phyloP scores from a whole-genome alignment of 2,329 filamentous ascomycete species.

The Aspergillus fumigatiaffinis region DNA sequence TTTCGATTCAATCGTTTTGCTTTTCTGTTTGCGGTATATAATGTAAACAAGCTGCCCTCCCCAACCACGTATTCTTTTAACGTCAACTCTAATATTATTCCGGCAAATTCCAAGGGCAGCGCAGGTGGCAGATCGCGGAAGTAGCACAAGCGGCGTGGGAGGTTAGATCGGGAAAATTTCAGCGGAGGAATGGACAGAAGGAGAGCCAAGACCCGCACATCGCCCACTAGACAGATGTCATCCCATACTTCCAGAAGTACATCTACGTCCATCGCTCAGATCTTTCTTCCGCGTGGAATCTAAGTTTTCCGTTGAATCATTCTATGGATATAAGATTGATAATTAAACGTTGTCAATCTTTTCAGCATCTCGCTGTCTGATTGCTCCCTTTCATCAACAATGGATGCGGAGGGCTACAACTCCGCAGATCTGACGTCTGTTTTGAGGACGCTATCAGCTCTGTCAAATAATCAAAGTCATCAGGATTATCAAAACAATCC shows the following conservation, averaged over 20 bases:
- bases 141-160: constrained; percentile 6
- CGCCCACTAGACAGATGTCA: not conserved
- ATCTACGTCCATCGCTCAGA: constrained; percentile 1
- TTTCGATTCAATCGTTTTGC: not conserved
- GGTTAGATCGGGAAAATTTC: constrained; percentile 26
- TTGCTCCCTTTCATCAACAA: constrained; percentile 3
- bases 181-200: constrained; percentile 10
- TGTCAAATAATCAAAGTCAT: constrained; percentile 21
- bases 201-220: constrained; percentile 20
- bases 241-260: not conserved
- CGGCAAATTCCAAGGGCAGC: not conserved
- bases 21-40: not conserved
- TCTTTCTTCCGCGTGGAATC: not conserved
- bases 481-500: not conserved
- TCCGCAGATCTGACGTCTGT: constrained; percentile 39
- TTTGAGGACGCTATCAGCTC: constrained; percentile 39
- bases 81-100: not conserved
- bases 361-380: not conserved
- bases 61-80: not conserved
- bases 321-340: not conserved
- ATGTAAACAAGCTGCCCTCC: not conserved
- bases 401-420: constrained; percentile 19
- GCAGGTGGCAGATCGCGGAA: constrained; percentile 8
- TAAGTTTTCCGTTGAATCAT: not conserved
- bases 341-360: not conserved